Conservation (phyloP, 257 asterid genomes). For the Solanum raphanifolium region DNA sequence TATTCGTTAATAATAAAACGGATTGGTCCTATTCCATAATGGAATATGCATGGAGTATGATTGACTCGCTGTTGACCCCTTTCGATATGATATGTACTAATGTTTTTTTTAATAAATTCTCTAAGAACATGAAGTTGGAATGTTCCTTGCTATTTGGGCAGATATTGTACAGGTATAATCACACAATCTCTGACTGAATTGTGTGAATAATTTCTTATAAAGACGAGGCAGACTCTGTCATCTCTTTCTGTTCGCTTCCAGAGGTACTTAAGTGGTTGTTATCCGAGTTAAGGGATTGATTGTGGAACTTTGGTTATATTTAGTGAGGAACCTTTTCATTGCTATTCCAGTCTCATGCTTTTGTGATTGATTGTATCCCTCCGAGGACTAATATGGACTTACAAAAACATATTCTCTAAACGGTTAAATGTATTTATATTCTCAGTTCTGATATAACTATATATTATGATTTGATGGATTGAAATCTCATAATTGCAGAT, state of each 20-base stretch:
- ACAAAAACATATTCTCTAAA: too few relatives aligned
- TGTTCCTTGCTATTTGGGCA: neutral
- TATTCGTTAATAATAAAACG: neutral
- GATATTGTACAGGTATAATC: too few relatives aligned
- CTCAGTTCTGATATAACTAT: too few relatives aligned
- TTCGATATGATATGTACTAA: neutral
- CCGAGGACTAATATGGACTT: neutral
- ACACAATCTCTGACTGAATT: too few relatives aligned
- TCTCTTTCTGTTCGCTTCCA: too few relatives aligned
- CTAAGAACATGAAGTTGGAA: neutral
- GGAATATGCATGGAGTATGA: neutral
- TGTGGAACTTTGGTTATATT: too few relatives aligned
- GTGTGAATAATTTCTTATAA: too few relatives aligned
- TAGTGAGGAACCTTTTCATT: too few relatives aligned
- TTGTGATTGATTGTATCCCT: neutral
- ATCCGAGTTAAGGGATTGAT: too few relatives aligned
- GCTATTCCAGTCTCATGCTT: neutral
- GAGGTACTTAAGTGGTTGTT: too few relatives aligned
- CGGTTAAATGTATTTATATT: neutral
- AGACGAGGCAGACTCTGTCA: too few relatives aligned
- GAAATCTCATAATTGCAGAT: constrained; percentile 31
- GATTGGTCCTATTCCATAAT: neutral
- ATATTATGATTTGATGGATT: neutral
- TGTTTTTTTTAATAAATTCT: neutral
- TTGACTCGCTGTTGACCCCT: neutral